Percentiles rank a stretch among this genome's conserved stretches.
phyloP scores from a whole-genome alignment of 306 rosid genomes.

The Cicer yamashitae region DNA sequence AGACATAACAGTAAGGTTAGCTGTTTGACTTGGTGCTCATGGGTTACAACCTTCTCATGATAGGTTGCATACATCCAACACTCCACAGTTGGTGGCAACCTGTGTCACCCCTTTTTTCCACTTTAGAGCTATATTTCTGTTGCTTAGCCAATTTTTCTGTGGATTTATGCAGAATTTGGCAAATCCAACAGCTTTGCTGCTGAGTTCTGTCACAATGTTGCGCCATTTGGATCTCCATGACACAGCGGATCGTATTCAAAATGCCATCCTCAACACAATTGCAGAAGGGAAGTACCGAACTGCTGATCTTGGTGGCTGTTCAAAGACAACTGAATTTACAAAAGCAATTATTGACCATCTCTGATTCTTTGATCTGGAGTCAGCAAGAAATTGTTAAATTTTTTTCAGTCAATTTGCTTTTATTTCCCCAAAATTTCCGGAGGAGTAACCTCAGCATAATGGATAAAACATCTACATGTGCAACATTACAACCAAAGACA shows the following conservation, averaged over 20 bases:
- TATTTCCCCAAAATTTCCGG: conserved; percentile 40
- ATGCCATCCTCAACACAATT: conserved; percentile 82
- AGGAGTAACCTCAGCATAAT: conserved; percentile 54
- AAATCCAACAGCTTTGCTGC: conserved; percentile 92
- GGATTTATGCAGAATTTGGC: conserved; percentile 77
- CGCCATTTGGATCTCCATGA: conserved; percentile 83
- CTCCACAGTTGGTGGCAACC: neutral
- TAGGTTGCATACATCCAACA: neutral
- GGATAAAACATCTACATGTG: conserved; percentile 41
- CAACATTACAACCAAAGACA: conserved; percentile 40
- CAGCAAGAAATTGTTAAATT: conserved; percentile 45
- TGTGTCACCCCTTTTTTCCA: neutral
- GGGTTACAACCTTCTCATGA: neutral
- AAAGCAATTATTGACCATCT: conserved; percentile 84
- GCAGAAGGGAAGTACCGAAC: conserved; percentile 93
- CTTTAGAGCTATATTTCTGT: neutral
- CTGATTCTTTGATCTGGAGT: conserved; percentile 54
- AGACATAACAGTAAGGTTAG: too few species aligned
- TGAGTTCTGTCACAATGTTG: conserved; percentile 86
- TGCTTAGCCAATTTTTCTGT: conserved; percentile 40
- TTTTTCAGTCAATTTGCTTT: conserved; percentile 45
- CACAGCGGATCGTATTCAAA: conserved; percentile 79
- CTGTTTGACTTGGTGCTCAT: too few species aligned
- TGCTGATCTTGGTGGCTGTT: conserved; percentile 91
- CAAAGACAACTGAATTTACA: conserved; percentile 80